Evolutionary conservation across 208 protist genomes (phyloP).

Genomic region (Trichomonas vaginalis): DNA sequence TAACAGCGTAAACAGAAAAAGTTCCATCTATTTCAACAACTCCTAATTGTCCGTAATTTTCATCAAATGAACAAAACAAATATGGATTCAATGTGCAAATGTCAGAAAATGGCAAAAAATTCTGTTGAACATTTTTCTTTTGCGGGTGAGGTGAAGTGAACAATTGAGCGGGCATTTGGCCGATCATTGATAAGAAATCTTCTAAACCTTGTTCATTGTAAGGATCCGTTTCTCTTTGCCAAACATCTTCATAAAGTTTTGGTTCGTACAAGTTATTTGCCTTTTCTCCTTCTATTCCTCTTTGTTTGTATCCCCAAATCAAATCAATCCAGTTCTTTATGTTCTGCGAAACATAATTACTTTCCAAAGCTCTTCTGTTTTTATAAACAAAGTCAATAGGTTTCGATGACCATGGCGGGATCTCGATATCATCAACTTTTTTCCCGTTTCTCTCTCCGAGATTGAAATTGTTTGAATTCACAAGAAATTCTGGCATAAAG

Average conservation of each 20-base stretch:
- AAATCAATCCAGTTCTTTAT: conserved; percentile 2
- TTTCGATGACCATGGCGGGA: not conserved
- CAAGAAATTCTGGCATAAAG: not conserved
- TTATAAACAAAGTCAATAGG: not conserved
- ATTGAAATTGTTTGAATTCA: not conserved
- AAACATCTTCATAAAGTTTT: not conserved
- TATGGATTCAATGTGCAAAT: not conserved
- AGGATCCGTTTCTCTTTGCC: not conserved
- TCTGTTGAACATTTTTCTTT: not conserved
- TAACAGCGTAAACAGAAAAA: not conserved
- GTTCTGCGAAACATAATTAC: not conserved
- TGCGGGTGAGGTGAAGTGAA: not conserved
- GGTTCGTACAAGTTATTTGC: not conserved
- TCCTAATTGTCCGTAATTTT: not conserved
- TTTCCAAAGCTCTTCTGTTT: not conserved
- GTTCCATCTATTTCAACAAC: not conserved
- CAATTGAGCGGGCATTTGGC: not conserved
- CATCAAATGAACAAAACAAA: not conserved
- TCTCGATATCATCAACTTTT: not conserved
- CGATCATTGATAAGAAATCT: not conserved
- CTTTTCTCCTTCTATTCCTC: not conserved
- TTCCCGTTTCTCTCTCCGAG: not conserved
- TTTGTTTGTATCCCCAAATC: conserved; percentile 10
- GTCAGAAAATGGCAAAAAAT: not conserved
- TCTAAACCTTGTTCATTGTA: not conserved